Percentiles rank a stretch among this genome's conserved stretches.
phyloP scores from a whole-genome alignment of 345 rosid species.

The Pseudoturritis turrita region DNA sequence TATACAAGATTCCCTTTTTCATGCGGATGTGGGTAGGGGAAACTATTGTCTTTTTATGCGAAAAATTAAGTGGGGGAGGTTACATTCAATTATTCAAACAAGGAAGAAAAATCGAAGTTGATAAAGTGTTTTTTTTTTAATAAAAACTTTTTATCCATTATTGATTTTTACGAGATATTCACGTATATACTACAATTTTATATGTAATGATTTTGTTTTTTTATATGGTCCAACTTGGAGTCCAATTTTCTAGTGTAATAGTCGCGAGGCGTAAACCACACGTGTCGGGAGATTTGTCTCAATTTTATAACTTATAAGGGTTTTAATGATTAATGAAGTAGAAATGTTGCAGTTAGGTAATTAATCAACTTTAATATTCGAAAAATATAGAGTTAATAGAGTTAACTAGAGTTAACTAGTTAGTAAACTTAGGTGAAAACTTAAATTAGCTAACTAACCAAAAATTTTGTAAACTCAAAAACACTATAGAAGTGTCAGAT shows the following conservation, averaged over 20 bases:
- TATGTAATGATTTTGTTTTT: not conserved
- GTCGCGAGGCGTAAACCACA: not conserved
- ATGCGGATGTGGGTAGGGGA: constrained; percentile 20
- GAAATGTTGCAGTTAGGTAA: not conserved
- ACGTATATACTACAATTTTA: not conserved
- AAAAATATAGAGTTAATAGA: too few species aligned
- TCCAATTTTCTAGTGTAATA: constrained; percentile 6
- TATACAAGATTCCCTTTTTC: not conserved
- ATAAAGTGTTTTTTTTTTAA: constrained; percentile 10
- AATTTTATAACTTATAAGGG: not conserved
- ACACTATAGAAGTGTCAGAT: too few species aligned
- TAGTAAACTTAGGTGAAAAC: too few species aligned
- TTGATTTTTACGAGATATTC: constrained; percentile 22
- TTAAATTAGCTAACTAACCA: too few species aligned
- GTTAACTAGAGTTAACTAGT: too few species aligned
- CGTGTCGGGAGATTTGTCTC: not conserved
- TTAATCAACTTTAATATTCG: not conserved
- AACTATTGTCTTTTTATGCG: constrained; percentile 24
- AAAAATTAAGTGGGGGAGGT: constrained; percentile 31
- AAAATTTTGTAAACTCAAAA: too few species aligned
- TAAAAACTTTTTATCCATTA: not conserved
- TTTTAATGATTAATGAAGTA: not conserved
- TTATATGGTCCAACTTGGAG: constrained; percentile 15
- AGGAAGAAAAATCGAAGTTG: constrained; percentile 28
- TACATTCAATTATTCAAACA: constrained; percentile 19